Evolutionary conservation across 768 basidiomycete genomes (phyloP).

Genomic region (Crassisporium funariophilum): DNA sequence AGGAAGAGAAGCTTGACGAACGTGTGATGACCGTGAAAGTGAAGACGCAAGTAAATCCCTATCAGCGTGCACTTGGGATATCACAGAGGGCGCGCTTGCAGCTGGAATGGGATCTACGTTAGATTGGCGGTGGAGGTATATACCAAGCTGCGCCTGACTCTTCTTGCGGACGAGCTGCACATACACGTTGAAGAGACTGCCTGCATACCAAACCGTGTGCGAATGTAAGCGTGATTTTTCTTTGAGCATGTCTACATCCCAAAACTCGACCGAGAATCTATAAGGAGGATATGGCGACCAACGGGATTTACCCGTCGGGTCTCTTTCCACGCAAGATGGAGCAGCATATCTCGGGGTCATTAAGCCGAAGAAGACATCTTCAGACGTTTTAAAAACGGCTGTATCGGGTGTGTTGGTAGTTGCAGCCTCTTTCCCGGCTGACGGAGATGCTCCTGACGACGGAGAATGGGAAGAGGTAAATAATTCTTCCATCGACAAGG

Average conservation of each 20-base stretch:
- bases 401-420: constrained; percentile 5
- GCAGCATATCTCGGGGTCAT: constrained; percentile 45
- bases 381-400: constrained; percentile 38
- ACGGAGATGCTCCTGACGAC: constrained; percentile 12
- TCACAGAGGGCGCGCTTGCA: constrained; percentile 53
- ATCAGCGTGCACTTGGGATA: constrained; percentile 1
- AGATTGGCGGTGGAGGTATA: constrained; percentile 88
- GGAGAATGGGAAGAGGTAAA: constrained; percentile 47
- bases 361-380: constrained; percentile 68
- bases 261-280: constrained; percentile 89
- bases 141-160: constrained; percentile 69
- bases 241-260: constrained; percentile 77
- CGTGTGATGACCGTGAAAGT: constrained; percentile 9
- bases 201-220: constrained; percentile 88
- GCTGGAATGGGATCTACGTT: constrained; percentile 78
- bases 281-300: constrained; percentile 81
- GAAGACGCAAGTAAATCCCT: constrained; percentile 10
- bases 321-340: constrained; percentile 41
- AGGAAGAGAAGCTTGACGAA: constrained; percentile 35
- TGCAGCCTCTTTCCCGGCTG: constrained; percentile 11
- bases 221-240: constrained; percentile 87
- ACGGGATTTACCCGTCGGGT: constrained; percentile 45
- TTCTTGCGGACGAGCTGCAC: constrained; percentile 89
- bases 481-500: constrained; percentile 68
- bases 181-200: constrained; percentile 86